A percentile compares a stretch with the other conserved stretches of the same genome.
Evolutionary conservation across 257 asterid genomes (phyloP).

Genomic region (Ajuga chamaepitys): DNA sequence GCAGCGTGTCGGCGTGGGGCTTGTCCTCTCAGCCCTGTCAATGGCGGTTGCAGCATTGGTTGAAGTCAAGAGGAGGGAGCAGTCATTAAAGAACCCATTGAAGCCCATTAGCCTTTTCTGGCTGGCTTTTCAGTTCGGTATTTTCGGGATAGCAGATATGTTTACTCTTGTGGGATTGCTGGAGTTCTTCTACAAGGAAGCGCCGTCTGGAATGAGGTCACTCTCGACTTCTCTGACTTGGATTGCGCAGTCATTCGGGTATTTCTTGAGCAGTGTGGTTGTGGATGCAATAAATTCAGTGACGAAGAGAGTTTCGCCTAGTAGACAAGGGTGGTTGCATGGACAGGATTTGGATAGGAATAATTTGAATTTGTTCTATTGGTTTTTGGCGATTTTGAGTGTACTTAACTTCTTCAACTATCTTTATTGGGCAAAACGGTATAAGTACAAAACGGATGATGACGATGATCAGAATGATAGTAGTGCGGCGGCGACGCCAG

Average conservation of each 20-base stretch:
- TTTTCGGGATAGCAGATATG: slow-evolving; percentile 84
- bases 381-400: slow-evolving; percentile 79
- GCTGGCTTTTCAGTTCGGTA: slow-evolving; percentile 54
- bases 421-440: slow-evolving; percentile 64
- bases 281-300: slow-evolving; percentile 52
- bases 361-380: slow-evolving; percentile 49
- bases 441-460: slow-evolving; percentile 45
- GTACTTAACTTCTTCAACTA: slow-evolving; percentile 56
- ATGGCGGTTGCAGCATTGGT: slow-evolving; percentile 56
- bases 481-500: not conserved
- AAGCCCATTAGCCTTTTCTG: slow-evolving; percentile 58
- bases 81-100: slow-evolving; percentile 27
- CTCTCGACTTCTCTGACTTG: slow-evolving; percentile 66
- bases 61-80: slow-evolving; percentile 52
- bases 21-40: slow-evolving; percentile 53
- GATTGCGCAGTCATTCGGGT: slow-evolving; percentile 62
- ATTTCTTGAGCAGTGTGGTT: slow-evolving; percentile 57
- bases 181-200: slow-evolving; percentile 76
- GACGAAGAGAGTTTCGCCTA: slow-evolving; percentile 30
- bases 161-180: slow-evolving; percentile 69
- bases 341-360: slow-evolving; percentile 51
- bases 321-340: slow-evolving; percentile 58
- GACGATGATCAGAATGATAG: not conserved
- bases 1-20: slow-evolving; percentile 67
- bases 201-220: slow-evolving; percentile 76